Percentiles rank a stretch among this genome's conserved stretches.
phyloP scores from a whole-genome alignment of 805 yeast species.

The Myxozyma vanderwaltii region DNA sequence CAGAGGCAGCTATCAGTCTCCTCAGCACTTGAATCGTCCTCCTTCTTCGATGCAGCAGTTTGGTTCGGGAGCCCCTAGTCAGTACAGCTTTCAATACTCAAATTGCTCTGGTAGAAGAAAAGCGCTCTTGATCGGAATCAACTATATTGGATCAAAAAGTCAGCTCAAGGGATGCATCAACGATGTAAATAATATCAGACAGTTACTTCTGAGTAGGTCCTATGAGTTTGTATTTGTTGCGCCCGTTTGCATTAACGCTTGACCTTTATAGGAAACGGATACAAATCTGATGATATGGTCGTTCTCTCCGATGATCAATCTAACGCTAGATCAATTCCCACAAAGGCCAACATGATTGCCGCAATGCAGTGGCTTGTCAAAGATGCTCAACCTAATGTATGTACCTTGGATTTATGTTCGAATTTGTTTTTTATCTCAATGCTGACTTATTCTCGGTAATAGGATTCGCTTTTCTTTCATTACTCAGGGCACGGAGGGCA shows the following conservation, averaged over 20 bases:
- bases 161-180: conserved; percentile 78
- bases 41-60: conserved; percentile 41
- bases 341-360: conserved; percentile 65
- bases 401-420: not conserved
- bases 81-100: conserved; percentile 58
- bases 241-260: too few species aligned
- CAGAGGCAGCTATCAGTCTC: conserved; percentile 14
- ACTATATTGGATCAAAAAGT: conserved; percentile 66
- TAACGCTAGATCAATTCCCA: conserved; percentile 54
- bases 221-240: conserved; percentile 31
- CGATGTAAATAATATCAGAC: conserved; percentile 58
- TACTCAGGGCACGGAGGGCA: conserved; percentile 89
- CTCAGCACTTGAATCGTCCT: conserved; percentile 32
- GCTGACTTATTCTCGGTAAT: too few species aligned
- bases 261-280: conserved; percentile 41
- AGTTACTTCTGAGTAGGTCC: conserved; percentile 31
- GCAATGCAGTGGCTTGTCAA: conserved; percentile 83
- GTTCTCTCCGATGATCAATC: conserved; percentile 48
- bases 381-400: conserved; percentile 64
- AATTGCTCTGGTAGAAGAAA: conserved; percentile 71
- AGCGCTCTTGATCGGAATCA: conserved; percentile 77
- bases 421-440: not conserved
- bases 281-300: conserved; percentile 36
- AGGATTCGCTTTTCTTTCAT: conserved; percentile 75
- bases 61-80: conserved; percentile 39